These are phyloP conservation scores for Amborella trichopoda DNA, from an alignment of 164 flowering plant species.

Conservation along the genomic window DNA sequence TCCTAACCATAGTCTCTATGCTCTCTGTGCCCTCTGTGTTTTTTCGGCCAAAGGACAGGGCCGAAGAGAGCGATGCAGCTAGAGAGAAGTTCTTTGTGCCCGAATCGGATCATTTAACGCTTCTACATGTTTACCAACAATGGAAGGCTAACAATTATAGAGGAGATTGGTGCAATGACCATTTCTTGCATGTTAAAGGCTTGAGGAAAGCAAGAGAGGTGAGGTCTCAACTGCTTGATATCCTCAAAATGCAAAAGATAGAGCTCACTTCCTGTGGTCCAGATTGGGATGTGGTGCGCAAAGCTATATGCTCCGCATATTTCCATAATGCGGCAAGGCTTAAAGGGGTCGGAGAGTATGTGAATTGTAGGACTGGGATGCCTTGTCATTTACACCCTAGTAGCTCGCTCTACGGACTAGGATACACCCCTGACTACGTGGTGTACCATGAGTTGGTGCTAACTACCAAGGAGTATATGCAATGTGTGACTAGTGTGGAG, in stretches of 20 bases:
- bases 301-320: constrained; percentile 87
- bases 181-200: constrained; percentile 78
- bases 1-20: constrained; percentile 85
- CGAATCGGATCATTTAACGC: constrained; percentile 84
- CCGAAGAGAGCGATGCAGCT: constrained; percentile 88
- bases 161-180: constrained; percentile 93
- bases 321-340: constrained; percentile 81
- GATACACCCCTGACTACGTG: constrained; percentile 75
- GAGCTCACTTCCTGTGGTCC: constrained; percentile 54
- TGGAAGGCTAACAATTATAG: constrained; percentile 73
- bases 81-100: constrained; percentile 84
- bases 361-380: constrained; percentile 75
- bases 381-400: constrained; percentile 85
- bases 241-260: constrained; percentile 61
- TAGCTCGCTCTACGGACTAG: constrained; percentile 71
- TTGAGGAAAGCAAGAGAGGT: constrained; percentile 85
- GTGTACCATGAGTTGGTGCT: constrained; percentile 81
- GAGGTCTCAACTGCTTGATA: constrained; percentile 75
- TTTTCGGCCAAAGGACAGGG: constrained; percentile 84
- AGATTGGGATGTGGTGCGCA: constrained; percentile 69
- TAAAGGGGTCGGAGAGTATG: constrained; percentile 83
- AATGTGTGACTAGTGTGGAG: constrained; percentile 80
- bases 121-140: constrained; percentile 75
- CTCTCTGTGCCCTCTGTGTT: constrained; percentile 93
- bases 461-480: constrained; percentile 90